phyloP scores from a whole-genome alignment of 129 eudicot species.

The Flaveria linearis region DNA sequence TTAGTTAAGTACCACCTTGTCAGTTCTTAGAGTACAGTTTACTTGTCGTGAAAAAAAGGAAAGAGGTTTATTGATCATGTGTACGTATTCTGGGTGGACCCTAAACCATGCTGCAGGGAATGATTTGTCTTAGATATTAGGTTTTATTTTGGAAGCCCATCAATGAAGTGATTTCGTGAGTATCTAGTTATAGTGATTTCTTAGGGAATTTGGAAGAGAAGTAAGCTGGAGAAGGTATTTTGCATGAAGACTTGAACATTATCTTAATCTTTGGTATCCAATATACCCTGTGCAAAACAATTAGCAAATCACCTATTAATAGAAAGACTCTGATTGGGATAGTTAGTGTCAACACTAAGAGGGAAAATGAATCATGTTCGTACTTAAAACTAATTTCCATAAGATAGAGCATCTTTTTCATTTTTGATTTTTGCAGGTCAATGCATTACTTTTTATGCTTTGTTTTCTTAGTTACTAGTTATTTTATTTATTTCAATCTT shows the following conservation, averaged over 20 bases:
- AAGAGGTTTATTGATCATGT: not conserved
- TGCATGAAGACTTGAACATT: not conserved
- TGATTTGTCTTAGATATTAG: not conserved
- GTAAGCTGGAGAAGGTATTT: conserved; percentile 3
- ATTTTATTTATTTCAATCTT: conserved; percentile 15
- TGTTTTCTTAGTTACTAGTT: conserved; percentile 3
- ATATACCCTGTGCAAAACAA: not conserved
- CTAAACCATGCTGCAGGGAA: not conserved
- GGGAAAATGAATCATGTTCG: not conserved
- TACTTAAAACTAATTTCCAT: conserved; percentile 7
- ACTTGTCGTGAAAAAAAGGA: not conserved
- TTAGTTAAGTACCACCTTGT: not conserved
- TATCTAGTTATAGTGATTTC: conserved; percentile 3
- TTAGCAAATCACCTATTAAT: not conserved
- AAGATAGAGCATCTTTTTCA: conserved; percentile 6
- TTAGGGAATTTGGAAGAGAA: conserved; percentile 7
- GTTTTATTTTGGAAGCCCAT: not conserved
- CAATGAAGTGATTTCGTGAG: conserved; percentile 7
- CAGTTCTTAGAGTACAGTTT: conserved; percentile 11
- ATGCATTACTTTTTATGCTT: conserved; percentile 19
- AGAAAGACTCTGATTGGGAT: not conserved
- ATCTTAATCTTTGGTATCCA: not conserved
- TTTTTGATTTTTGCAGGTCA: not conserved
- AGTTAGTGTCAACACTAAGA: not conserved
- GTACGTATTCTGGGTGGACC: not conserved